These are phyloP conservation scores for Saussurea involucrata DNA, from an alignment of 129 eudicot species.

Conservation along the genomic window DNA sequence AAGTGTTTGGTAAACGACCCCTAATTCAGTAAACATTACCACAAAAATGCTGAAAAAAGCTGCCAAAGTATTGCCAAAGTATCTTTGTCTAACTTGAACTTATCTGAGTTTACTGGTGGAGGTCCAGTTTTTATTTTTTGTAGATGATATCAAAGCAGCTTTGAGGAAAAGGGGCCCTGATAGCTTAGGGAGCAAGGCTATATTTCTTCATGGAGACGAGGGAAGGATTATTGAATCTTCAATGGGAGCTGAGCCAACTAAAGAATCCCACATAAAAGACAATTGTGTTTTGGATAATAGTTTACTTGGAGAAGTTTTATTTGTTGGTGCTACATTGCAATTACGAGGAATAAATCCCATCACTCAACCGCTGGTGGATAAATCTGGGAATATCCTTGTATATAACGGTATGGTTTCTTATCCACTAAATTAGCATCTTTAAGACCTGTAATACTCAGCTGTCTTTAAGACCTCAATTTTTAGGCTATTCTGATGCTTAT, in stretches of 20 bases:
- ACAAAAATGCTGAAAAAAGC: neutral
- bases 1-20: too few relatives aligned
- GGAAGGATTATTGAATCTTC: constrained; percentile 20
- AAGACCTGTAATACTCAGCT: neutral
- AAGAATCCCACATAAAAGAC: constrained; percentile 10
- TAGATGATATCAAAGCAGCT: constrained; percentile 69
- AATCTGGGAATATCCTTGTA: constrained; percentile 68
- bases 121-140: constrained; percentile 44
- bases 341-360: constrained; percentile 65
- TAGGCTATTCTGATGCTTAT: neutral
- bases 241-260: constrained; percentile 23
- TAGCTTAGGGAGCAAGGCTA: constrained; percentile 63
- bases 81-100: neutral
- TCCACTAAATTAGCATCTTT: neutral
- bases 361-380: constrained; percentile 75
- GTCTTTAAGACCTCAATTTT: neutral
- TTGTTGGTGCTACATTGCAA: constrained; percentile 88
- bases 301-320: constrained; percentile 34
- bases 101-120: constrained; percentile 14
- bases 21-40: neutral
- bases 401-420: constrained; percentile 61
- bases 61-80: neutral
- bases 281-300: constrained; percentile 12
- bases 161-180: constrained; percentile 86
- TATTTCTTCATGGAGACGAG: constrained; percentile 29